Percentiles rank a stretch among this genome's conserved stretches.
These are phyloP conservation scores for Sporisorium graminicola DNA, from an alignment of 1,284 basidiomycete genomes.

Conservation along the genomic window DNA sequence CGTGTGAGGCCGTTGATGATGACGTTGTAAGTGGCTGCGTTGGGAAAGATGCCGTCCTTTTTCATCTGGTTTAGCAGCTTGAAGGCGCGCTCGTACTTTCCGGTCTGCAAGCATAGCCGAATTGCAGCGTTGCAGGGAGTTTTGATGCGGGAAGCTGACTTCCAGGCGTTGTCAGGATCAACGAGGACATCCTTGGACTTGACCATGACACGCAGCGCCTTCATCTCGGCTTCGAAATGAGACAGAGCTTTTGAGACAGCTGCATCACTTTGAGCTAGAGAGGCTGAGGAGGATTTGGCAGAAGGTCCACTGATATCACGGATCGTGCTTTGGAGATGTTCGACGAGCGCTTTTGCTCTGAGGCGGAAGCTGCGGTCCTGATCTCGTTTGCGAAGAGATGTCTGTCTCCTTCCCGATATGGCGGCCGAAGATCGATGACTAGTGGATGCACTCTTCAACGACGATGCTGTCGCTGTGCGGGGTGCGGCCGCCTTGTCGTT, in stretches of 20 bases:
- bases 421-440: background rate
- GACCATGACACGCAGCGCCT: conserved; percentile 42
- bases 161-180: conserved; percentile 41
- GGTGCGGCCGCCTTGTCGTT: background rate
- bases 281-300: background rate
- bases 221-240: conserved; percentile 38
- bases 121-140: conserved; percentile 39
- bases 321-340: conserved; percentile 5
- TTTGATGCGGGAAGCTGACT: conserved; percentile 41
- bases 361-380: conserved; percentile 26
- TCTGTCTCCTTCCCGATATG: background rate
- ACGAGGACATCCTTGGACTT: conserved; percentile 35
- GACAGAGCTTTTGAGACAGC: conserved; percentile 11
- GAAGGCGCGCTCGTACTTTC: conserved; percentile 20
- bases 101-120: conserved; percentile 18
- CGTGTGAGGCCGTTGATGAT: conserved; percentile 25
- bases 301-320: background rate
- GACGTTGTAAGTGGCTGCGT: conserved; percentile 23
- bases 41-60: conserved; percentile 49
- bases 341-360: conserved; percentile 14
- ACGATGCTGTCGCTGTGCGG: background rate
- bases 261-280: conserved; percentile 10
- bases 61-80: conserved; percentile 48
- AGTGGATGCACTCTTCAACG: background rate
- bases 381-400: background rate